Conservation (phyloP, 345 rosid species). For the Odontarrhena argentea region DNA sequence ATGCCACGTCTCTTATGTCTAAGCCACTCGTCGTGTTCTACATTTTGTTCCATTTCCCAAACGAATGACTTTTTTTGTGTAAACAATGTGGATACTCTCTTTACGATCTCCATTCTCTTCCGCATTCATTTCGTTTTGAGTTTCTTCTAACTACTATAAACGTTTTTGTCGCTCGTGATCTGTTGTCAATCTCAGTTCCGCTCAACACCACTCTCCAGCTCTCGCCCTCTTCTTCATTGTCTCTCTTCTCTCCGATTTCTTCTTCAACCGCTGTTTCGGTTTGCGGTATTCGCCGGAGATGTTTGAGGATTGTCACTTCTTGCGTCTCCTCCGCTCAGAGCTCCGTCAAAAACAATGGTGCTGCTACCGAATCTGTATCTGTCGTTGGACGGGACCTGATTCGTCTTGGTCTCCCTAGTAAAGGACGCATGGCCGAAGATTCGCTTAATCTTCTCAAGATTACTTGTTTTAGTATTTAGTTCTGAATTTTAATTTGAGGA, state of each 20-base stretch:
- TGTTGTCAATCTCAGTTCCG: conserved; percentile 36
- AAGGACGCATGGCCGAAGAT: conserved; percentile 91
- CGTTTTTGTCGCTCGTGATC: no score
- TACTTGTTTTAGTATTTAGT: conserved; percentile 6
- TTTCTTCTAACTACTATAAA: no score
- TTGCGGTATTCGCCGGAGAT: conserved; percentile 12
- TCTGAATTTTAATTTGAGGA: conserved; percentile 7
- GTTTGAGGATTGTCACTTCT: conserved; percentile 34
- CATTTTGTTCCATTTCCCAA: no score
- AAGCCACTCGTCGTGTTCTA: no score
- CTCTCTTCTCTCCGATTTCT: conserved; percentile 36
- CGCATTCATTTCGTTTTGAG: no score
- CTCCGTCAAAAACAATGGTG: conserved; percentile 50
- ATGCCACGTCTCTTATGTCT: no score
- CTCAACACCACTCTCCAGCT: conserved; percentile 41
- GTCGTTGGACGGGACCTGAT: conserved; percentile 50
- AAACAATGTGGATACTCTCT: no score
- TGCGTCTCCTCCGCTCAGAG: conserved; percentile 50
- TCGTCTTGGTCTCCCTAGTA: conserved; percentile 91
- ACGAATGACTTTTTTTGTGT: no score
- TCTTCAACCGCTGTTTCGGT: conserved; percentile 37
- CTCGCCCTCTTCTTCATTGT: conserved; percentile 35
- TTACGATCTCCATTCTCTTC: no score
- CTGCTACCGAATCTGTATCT: conserved; percentile 30
- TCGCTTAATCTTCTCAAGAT: conserved; percentile 85